Percentiles rank a stretch among this genome's conserved stretches.
phyloP scores from a whole-genome alignment of 441 rosid species.

The Populus hybrid region DNA sequence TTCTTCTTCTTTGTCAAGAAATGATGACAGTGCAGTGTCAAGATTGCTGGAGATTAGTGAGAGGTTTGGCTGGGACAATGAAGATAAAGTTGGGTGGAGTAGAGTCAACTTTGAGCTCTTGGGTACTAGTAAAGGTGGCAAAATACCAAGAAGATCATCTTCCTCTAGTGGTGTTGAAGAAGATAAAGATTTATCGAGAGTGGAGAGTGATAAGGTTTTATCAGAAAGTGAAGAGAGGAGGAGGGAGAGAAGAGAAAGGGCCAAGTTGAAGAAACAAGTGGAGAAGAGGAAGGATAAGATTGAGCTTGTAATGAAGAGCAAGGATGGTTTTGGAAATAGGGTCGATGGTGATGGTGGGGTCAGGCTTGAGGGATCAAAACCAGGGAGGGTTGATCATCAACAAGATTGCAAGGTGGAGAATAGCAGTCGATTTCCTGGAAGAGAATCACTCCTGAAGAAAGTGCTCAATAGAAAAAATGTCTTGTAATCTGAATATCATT shows the following conservation, averaged over 20 bases:
- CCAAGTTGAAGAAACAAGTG: slow-evolving; percentile 35
- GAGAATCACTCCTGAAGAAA: slow-evolving; percentile 51
- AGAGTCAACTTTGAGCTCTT: too few relatives aligned
- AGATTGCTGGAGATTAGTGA: slow-evolving; percentile 61
- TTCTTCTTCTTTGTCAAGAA: not conserved
- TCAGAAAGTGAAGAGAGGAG: slow-evolving; percentile 25
- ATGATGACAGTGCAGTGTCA: slow-evolving; percentile 35
- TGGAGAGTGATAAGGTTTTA: slow-evolving; percentile 9
- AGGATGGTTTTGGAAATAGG: slow-evolving; percentile 25
- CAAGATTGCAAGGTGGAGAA: slow-evolving; percentile 25
- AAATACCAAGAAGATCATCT: slow-evolving; percentile 53
- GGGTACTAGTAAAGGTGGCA: slow-evolving; percentile 12
- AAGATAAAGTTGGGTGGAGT: not conserved
- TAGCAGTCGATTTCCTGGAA: slow-evolving; percentile 63
- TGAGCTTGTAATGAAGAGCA: slow-evolving; percentile 11
- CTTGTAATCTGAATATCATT: slow-evolving; percentile 5
- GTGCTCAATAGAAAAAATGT: slow-evolving; percentile 28
- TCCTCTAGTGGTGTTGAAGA: not conserved
- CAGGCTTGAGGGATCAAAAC: not conserved
- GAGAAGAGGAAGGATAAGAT: slow-evolving; percentile 15
- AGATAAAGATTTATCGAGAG: slow-evolving; percentile 15
- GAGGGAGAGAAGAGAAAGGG: slow-evolving; percentile 35
- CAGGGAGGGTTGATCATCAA: not conserved
- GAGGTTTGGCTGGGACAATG: slow-evolving; percentile 82
- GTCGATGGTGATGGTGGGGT: not conserved